Conservation (phyloP, 169 alveolate genomes). For the Perkinsus olseni region DNA sequence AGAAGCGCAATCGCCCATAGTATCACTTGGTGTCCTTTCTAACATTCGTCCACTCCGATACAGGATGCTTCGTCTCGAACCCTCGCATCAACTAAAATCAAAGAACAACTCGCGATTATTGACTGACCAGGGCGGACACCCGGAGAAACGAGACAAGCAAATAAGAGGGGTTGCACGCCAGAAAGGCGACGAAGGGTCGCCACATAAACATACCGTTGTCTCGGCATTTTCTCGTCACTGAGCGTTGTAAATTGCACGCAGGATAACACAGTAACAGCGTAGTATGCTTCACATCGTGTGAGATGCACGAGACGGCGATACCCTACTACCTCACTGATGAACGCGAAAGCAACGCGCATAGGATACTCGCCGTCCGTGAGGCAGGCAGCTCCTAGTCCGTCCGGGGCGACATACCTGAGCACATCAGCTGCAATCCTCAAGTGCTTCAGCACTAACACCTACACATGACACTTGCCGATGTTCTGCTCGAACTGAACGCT, state of each 20-base stretch:
- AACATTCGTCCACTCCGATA: background rate
- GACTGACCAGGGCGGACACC: too few species aligned
- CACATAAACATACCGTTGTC: too few species aligned
- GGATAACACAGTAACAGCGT: too few species aligned
- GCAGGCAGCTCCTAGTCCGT: constrained; percentile 45
- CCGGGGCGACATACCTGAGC: constrained; percentile 36
- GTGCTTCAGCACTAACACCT: constrained; percentile 15
- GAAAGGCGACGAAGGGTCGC: too few species aligned
- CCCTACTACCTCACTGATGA: constrained; percentile 40
- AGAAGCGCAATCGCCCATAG: background rate
- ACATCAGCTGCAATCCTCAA: constrained; percentile 22
- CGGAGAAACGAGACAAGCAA: background rate
- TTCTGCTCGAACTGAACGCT: constrained; percentile 68
- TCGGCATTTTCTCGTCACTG: too few species aligned
- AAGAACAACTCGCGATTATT: background rate
- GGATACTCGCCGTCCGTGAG: constrained; percentile 58
- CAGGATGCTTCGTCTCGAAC: background rate
- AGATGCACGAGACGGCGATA: constrained; percentile 13
- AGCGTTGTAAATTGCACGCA: too few species aligned
- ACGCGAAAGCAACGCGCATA: constrained; percentile 60
- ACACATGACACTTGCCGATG: constrained; percentile 55
- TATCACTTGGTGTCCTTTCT: background rate
- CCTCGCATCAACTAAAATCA: background rate
- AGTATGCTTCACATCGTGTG: background rate
- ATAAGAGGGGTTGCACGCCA: background rate